Evolutionary conservation across 495 filamentous ascomycete species (phyloP), one percentile per base, ranked within the genome.

Genomic region (Apodospora peruviana): DNA sequence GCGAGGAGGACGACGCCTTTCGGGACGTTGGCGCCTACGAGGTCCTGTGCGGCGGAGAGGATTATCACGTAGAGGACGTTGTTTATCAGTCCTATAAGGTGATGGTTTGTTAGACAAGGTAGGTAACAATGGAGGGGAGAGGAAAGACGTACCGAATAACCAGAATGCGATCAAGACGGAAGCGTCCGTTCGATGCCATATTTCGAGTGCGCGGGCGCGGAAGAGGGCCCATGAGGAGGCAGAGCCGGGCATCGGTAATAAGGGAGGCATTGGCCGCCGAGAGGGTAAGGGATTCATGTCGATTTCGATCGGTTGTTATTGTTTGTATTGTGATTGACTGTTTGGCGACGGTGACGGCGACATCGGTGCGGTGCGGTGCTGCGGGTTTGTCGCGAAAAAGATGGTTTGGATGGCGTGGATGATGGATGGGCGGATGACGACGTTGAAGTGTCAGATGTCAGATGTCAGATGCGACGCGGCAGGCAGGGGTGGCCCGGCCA

Each of bases 1-100:
- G 90, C 88, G 49, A 98, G 87, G 34, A 97, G 86, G 52, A 98
- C 91, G 40, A 94, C 77, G 48, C 84, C 88, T 66, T 96, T 96
- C 22, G 91, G 93, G 1, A 95, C 74, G 32, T 86, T 18, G 21
- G 48, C 82, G 10, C 91, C 91, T 61, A 97, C 93, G 48, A 98
- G 85, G 63, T 98, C 93, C 50, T 95, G 85, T 18, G 93, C 91
- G n/a, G 93, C 86, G 12, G 90, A 90, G 56, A 98, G 83, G 65
- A 98, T 88, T 64, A 98, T 86, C 25, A 98, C 91, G 64, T 97
- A 98, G 68, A 96, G 86, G 60, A 98, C 86, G 71, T 96, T 97
- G 69, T 98, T 98, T 64, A 98, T 88, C 5, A 96, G 74, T 45
- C 93, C 91, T 97, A 51, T 23, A 17, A 17, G 18, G 14, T 12